phyloP scores from a whole-genome alignment of 2,329 filamentous ascomycete genomes.

The Claviceps digitariae region DNA sequence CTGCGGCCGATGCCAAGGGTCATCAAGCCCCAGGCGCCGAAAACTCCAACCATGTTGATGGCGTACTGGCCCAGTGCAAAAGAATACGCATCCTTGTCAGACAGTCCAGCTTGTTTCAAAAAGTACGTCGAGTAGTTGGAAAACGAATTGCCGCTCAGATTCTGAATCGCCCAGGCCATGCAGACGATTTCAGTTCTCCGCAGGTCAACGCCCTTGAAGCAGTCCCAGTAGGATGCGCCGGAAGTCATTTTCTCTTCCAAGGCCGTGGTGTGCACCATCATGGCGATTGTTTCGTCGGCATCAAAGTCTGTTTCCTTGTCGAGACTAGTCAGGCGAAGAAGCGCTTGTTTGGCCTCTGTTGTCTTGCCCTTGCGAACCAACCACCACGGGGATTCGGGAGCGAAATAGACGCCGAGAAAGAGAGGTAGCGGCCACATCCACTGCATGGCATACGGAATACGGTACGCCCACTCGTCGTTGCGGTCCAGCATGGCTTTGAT shows the following conservation, averaged over 20 bases:
- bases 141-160: constrained; percentile 49
- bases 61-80: constrained; percentile 52
- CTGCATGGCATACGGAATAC: constrained; percentile 59
- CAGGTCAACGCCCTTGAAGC: constrained; percentile 66
- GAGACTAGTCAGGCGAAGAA: constrained; percentile 51
- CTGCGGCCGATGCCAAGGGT: constrained; percentile 60
- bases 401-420: constrained; percentile 51
- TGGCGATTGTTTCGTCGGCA: constrained; percentile 71
- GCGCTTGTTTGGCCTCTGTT: constrained; percentile 51
- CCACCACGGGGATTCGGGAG: constrained; percentile 63
- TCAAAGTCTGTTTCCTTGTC: constrained; percentile 59
- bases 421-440: constrained; percentile 67
- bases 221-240: constrained; percentile 66
- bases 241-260: constrained; percentile 63
- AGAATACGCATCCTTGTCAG: constrained; percentile 36
- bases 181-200: constrained; percentile 62
- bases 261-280: constrained; percentile 85
- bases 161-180: constrained; percentile 51
- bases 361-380: constrained; percentile 53
- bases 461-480: constrained; percentile 54
- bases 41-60: constrained; percentile 67
- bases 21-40: constrained; percentile 74
- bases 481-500: constrained; percentile 54
- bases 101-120: constrained; percentile 44
- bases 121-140: constrained; percentile 55